phyloP scores from a whole-genome alignment of 2,329 filamentous ascomycete species.

The Cladosporium cucumerinum region DNA sequence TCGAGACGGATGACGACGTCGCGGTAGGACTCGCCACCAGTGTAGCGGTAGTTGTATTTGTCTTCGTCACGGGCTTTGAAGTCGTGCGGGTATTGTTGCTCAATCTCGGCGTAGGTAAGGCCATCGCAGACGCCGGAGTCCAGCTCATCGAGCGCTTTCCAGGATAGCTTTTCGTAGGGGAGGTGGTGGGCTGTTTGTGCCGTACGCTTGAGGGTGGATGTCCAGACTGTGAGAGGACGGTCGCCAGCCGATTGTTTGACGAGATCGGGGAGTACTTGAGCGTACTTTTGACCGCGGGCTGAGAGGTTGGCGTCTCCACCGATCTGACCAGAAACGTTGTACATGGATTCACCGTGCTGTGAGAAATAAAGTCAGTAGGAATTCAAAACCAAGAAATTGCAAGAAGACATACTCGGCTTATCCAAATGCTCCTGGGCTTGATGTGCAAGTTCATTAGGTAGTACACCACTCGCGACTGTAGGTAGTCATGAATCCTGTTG shows the following conservation, averaged over 20 bases:
- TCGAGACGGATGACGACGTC: conserved; percentile 97
- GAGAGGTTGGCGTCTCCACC: conserved; percentile 89
- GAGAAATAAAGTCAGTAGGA: conserved; percentile 12
- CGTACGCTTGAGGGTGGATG: conserved; percentile 74
- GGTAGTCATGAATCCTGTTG: conserved; percentile 94
- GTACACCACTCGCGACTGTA: conserved; percentile 94
- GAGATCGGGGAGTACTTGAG: conserved; percentile 76
- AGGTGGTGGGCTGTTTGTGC: conserved; percentile 88
- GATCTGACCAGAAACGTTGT: conserved; percentile 85
- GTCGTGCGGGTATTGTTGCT: conserved; percentile 85
- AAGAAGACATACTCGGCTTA: conserved; percentile 62
- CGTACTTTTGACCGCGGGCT: conserved; percentile 81
- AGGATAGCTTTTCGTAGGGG: conserved; percentile 91
- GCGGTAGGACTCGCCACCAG: conserved; percentile 90
- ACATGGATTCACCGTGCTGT: conserved; percentile 90
- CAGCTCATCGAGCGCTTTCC: conserved; percentile 97
- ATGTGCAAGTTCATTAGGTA: conserved; percentile 99
- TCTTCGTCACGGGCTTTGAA: conserved; percentile 94
- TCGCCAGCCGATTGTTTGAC: conserved; percentile 84
- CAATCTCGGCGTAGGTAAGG: conserved; percentile 93
- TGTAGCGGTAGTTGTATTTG: conserved; percentile 99
- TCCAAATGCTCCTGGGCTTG: conserved; percentile 91
- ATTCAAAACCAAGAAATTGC: neutral
- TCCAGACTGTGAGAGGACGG: conserved; percentile 68
- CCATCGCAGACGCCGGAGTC: conserved; percentile 96